These are phyloP conservation scores for Anthracocystis panici-leucophaei DNA, from an alignment of 1,284 basidiomycete genomes.

Conservation along the genomic window DNA sequence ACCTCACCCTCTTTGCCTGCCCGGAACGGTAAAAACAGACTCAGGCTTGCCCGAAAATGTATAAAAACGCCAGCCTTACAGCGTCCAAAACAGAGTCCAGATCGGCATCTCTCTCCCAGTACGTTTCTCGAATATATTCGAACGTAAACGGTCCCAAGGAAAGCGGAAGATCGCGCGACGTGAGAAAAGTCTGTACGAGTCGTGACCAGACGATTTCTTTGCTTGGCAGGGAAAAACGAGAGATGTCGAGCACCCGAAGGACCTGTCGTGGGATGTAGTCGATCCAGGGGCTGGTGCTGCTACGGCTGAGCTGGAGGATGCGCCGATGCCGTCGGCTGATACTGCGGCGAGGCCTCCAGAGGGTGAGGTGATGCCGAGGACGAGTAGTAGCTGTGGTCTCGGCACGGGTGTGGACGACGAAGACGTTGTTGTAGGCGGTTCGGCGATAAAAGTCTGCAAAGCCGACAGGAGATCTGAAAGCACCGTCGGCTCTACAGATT, in stretches of 20 bases:
- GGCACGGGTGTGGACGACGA: neutral
- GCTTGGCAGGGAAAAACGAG: slow-evolving; percentile 46
- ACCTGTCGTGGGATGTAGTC: slow-evolving; percentile 47
- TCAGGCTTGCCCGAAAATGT: slow-evolving; percentile 52
- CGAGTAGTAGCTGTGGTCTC: slow-evolving; percentile 34
- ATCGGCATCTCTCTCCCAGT: slow-evolving; percentile 57
- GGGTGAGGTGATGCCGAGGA: slow-evolving; percentile 49
- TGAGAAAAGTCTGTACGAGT: slow-evolving; percentile 49
- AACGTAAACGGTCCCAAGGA: slow-evolving; percentile 53
- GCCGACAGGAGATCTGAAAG: slow-evolving; percentile 45
- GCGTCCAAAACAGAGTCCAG: slow-evolving; percentile 52
- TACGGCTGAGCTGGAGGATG: slow-evolving; percentile 20
- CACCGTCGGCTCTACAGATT: slow-evolving; percentile 45
- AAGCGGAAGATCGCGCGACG: slow-evolving; percentile 29
- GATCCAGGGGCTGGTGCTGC: slow-evolving; percentile 49
- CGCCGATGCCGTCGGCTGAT: slow-evolving; percentile 15
- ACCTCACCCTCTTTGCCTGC: slow-evolving; percentile 25
- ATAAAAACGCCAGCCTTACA: slow-evolving; percentile 48
- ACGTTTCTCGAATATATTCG: slow-evolving; percentile 53
- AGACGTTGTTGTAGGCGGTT: neutral
- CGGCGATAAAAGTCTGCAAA: slow-evolving; percentile 44
- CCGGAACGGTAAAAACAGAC: slow-evolving; percentile 48
- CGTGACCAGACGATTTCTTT: slow-evolving; percentile 54
- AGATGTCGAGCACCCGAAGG: slow-evolving; percentile 48
- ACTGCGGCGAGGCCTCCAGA: slow-evolving; percentile 38